These are phyloP conservation scores for Solioccasus polychromus DNA, from an alignment of 768 basidiomycete species.

Conservation along the genomic window DNA sequence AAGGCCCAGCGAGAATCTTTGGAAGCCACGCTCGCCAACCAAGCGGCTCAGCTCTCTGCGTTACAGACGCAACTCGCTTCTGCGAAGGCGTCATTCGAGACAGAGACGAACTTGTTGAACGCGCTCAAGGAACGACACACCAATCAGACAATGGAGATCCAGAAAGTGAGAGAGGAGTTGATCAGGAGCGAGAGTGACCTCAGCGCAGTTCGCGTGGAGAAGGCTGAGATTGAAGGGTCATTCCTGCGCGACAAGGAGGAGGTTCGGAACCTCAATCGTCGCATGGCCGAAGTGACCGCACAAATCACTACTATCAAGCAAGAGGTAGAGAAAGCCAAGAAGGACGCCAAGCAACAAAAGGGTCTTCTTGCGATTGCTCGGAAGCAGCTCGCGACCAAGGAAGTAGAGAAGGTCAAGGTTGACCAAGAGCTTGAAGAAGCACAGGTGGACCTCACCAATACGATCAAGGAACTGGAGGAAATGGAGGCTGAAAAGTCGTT, in stretches of 20 bases:
- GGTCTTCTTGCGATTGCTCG: conserved; percentile 91
- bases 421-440: conserved; percentile 74
- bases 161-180: conserved; percentile 69
- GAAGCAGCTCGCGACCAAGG: conserved; percentile 88
- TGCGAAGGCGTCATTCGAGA: conserved; percentile 83
- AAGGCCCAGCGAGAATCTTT: conserved; percentile 63
- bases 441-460: conserved; percentile 46
- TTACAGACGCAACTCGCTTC: conserved; percentile 81
- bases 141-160: conserved; percentile 68
- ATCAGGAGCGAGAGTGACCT: conserved; percentile 92
- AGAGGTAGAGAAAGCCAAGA: conserved; percentile 84
- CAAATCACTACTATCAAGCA: conserved; percentile 68
- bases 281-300: conserved; percentile 76
- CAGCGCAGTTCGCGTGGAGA: conserved; percentile 84
- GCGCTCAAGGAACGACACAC: conserved; percentile 67
- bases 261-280: conserved; percentile 76
- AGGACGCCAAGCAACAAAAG: conserved; percentile 95
- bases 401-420: conserved; percentile 66
- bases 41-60: conserved; percentile 72
- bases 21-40: conserved; percentile 62
- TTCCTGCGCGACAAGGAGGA: conserved; percentile 95
- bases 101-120: conserved; percentile 68
- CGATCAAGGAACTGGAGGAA: conserved; percentile 54
- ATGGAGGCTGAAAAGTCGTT: conserved; percentile 45
- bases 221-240: conserved; percentile 83